These are phyloP conservation scores for Termitomyces sp. DNA, from an alignment of 768 basidiomycete genomes.

Conservation along the genomic window DNA sequence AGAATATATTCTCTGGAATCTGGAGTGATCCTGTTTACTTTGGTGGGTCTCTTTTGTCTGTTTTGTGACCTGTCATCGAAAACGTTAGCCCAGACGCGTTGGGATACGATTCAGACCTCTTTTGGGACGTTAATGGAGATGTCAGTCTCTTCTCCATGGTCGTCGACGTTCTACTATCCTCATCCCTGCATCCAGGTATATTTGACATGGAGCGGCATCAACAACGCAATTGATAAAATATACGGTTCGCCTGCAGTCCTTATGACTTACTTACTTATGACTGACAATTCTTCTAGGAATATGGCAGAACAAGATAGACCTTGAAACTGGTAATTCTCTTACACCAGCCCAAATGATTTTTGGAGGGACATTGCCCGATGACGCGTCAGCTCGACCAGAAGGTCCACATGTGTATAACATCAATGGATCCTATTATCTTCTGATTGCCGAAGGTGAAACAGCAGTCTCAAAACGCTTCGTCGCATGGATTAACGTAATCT, in stretches of 20 bases:
- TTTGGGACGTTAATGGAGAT: conserved; percentile 34
- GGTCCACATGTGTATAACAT: conserved; percentile 34
- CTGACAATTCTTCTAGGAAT: conserved; percentile 21
- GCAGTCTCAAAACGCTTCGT: not conserved
- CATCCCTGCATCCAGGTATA: conserved; percentile 21
- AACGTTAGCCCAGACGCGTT: conserved; percentile 21
- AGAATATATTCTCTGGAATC: conserved; percentile 29
- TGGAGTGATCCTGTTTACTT: conserved; percentile 39
- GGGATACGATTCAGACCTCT: conserved; percentile 35
- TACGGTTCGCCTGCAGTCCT: conserved; percentile 21
- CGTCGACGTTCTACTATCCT: not conserved
- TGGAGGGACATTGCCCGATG: conserved; percentile 29
- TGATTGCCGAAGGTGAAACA: conserved; percentile 31
- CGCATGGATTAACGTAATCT: not conserved
- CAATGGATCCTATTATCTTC: conserved; percentile 32
- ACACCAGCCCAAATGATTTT: conserved; percentile 31
- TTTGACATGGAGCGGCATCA: conserved; percentile 31
- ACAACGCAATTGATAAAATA: conserved; percentile 34
- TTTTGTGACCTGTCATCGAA: not conserved
- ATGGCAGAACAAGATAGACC: conserved; percentile 33
- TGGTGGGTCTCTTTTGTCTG: conserved; percentile 16
- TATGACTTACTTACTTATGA: not conserved
- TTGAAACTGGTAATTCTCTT: conserved; percentile 28
- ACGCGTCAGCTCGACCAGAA: conserved; percentile 31
- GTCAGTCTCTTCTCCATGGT: conserved; percentile 10